phyloP scores from a whole-genome alignment of 345 rosid species.

The Murraya koenigii region DNA sequence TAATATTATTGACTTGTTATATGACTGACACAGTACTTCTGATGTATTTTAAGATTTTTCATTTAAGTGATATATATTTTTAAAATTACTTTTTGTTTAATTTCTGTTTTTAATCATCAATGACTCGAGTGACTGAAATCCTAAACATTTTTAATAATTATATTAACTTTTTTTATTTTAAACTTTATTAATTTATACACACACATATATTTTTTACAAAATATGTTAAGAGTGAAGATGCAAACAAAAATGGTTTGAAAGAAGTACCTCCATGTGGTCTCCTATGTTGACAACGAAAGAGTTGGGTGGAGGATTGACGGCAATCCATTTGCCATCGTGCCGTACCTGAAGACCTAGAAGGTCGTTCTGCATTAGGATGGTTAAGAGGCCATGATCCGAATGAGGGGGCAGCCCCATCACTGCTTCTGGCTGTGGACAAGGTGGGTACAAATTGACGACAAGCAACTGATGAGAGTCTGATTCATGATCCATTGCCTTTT shows the following conservation, averaged over 20 bases:
- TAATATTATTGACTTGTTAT: too few species aligned
- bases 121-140: too few species aligned
- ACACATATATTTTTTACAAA: too few species aligned
- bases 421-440: conserved; percentile 40
- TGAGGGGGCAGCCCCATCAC: conserved; percentile 43
- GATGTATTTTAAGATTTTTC: too few species aligned
- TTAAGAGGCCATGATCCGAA: conserved; percentile 36
- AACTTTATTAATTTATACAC: too few species aligned
- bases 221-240: background rate
- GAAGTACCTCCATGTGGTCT: conserved; percentile 39
- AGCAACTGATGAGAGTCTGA: conserved; percentile 25
- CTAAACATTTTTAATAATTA: too few species aligned
- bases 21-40: too few species aligned
- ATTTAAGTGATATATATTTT: too few species aligned
- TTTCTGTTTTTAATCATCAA: too few species aligned
- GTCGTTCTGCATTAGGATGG: conserved; percentile 32
- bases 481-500: conserved; percentile 20
- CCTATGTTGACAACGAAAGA: conserved; percentile 34
- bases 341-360: conserved; percentile 23
- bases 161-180: too few species aligned
- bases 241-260: background rate
- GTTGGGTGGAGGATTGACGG: conserved; percentile 20
- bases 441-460: conserved; percentile 33
- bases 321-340: conserved; percentile 32
- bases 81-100: too few species aligned